phyloP scores from a whole-genome alignment of 495 filamentous ascomycete genomes.

The Daldinia loculata region DNA sequence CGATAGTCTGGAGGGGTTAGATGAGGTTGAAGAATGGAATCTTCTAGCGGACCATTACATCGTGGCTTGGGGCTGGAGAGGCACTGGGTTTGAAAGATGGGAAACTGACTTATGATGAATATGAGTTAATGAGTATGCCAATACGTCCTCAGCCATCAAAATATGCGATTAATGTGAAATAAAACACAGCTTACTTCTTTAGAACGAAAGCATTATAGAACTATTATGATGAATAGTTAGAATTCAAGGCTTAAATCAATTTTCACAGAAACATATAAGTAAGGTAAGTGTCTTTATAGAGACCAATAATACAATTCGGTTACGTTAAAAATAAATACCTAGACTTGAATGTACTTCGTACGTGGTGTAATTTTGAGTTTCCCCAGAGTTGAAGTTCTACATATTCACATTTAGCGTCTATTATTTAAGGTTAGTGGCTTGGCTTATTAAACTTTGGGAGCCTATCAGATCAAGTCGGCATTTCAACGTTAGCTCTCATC shows the following conservation, averaged over 20 bases:
- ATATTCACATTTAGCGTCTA: background rate
- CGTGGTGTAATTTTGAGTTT: background rate
- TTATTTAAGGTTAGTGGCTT: background rate
- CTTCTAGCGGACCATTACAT: slow-evolving; percentile 90
- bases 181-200: no score
- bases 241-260: background rate
- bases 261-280: background rate
- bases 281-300: no score
- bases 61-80: slow-evolving; percentile 75
- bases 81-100: slow-evolving; percentile 42
- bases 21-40: slow-evolving; percentile 96
- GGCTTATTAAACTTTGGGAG: background rate
- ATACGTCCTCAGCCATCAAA: no score
- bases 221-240: background rate
- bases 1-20: slow-evolving; percentile 81
- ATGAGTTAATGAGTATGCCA: background rate
- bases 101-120: slow-evolving; percentile 16
- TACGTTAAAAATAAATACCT: no score
- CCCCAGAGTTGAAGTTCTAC: background rate
- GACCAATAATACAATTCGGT: no score
- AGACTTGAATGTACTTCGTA: no score
- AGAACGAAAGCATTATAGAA: no score
- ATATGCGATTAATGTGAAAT: no score
- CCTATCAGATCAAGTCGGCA: background rate
- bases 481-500: background rate